Percentiles rank a stretch among this genome's conserved stretches.
These are phyloP conservation scores for Neonothopanus nambi DNA, from an alignment of 1,284 basidiomycete genomes.

Conservation along the genomic window DNA sequence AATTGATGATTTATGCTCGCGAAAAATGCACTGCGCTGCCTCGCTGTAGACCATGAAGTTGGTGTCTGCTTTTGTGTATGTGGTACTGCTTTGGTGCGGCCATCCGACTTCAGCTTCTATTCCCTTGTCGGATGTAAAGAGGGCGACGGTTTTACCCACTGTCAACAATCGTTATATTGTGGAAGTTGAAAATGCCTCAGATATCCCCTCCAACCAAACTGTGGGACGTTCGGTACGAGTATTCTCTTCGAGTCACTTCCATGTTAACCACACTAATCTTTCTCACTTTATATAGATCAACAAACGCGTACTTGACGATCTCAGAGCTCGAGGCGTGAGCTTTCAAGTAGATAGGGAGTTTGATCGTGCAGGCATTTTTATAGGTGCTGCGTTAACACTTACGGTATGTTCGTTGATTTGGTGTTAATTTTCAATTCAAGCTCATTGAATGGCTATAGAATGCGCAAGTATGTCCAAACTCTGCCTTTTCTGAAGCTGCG, in stretches of 20 bases:
- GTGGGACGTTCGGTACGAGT: background rate
- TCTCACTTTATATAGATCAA: slow-evolving; percentile 3
- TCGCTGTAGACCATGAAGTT: too few relatives aligned
- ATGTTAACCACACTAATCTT: too few relatives aligned
- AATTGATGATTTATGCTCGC: too few relatives aligned
- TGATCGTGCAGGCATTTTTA: slow-evolving; percentile 38
- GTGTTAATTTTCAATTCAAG: background rate
- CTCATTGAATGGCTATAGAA: slow-evolving; percentile 16
- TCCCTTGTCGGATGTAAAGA: slow-evolving; percentile 36
- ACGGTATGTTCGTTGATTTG: slow-evolving; percentile 25
- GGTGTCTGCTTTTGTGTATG: too few relatives aligned
- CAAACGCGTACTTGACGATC: slow-evolving; percentile 2
- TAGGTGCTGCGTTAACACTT: slow-evolving; percentile 40
- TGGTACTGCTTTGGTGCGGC: too few relatives aligned
- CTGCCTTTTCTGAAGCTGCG: background rate
- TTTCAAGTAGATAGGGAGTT: slow-evolving; percentile 42
- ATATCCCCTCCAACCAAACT: slow-evolving; percentile 36
- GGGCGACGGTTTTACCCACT: slow-evolving; percentile 33
- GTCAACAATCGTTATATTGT: slow-evolving; percentile 39
- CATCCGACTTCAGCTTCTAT: slow-evolving; percentile 8
- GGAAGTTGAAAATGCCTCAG: slow-evolving; percentile 42
- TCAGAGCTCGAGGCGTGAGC: slow-evolving; percentile 19
- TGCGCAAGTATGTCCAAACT: slow-evolving; percentile 19
- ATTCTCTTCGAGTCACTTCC: slow-evolving; percentile 27
- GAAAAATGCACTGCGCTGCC: too few relatives aligned